These are phyloP conservation scores for Mytilinidion resinicola DNA, from an alignment of 495 filamentous ascomycete genomes.

Conservation along the genomic window DNA sequence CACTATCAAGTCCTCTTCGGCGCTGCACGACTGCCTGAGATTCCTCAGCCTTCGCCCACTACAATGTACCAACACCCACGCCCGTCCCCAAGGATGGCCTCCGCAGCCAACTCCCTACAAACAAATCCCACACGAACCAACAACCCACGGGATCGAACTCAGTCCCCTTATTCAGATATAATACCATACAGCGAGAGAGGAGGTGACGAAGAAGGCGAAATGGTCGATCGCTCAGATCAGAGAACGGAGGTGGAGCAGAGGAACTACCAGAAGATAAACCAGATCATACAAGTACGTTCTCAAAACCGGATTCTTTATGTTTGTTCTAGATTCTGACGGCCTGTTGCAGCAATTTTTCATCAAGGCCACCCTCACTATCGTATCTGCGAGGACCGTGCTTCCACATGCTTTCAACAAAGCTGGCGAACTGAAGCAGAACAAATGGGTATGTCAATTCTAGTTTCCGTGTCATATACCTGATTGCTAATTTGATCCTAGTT, in stretches of 20 bases:
- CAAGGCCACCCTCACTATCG: conserved; percentile 80
- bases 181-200: conserved; percentile 13
- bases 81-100: conserved; percentile 21
- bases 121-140: conserved; percentile 29
- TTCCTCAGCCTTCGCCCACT: neutral
- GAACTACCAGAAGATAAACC: conserved; percentile 58
- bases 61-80: conserved; percentile 26
- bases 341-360: conserved; percentile 72
- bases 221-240: conserved; percentile 20
- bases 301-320: neutral
- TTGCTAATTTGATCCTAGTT: conserved; percentile 53
- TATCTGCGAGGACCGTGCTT: conserved; percentile 68
- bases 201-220: conserved; percentile 23
- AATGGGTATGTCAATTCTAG: conserved; percentile 68
- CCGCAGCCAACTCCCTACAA: conserved; percentile 28
- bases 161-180: conserved; percentile 23
- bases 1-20: neutral
- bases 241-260: conserved; percentile 20
- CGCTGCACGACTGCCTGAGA: neutral
- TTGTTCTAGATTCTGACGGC: conserved; percentile 17
- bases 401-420: conserved; percentile 56
- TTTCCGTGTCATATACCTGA: neutral
- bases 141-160: conserved; percentile 24
- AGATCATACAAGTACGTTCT: conserved; percentile 74
- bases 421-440: conserved; percentile 65